phyloP scores from a whole-genome alignment of 768 basidiomycete species.

The Phaeolepiota aurea region DNA sequence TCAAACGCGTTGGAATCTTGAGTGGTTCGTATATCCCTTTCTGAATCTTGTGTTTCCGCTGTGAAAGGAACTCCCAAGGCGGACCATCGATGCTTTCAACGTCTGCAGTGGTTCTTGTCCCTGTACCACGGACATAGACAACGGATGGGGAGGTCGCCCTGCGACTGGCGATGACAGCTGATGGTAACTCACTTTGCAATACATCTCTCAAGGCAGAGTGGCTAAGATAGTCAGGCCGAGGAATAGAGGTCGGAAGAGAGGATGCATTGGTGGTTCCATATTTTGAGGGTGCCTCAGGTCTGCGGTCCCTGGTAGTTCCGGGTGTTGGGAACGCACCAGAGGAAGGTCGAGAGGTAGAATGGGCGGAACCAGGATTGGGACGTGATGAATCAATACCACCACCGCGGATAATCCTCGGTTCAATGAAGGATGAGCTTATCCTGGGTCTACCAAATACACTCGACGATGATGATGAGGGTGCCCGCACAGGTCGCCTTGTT shows the following conservation, averaged over 20 bases:
- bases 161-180: conserved; percentile 26
- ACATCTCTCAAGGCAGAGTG: conserved; percentile 67
- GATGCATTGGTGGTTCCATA: conserved; percentile 20
- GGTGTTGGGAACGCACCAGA: conserved; percentile 7
- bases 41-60: too few relatives aligned
- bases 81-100: conserved; percentile 67
- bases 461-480: background rate
- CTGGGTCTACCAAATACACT: conserved; percentile 18
- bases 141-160: conserved; percentile 4
- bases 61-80: conserved; percentile 16
- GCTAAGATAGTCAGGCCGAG: conserved; percentile 69
- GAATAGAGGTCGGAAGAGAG: conserved; percentile 22
- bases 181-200: conserved; percentile 46
- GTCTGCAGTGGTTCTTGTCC: conserved; percentile 26
- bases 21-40: conserved; percentile 30
- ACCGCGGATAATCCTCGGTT: conserved; percentile 66
- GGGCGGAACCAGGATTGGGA: conserved; percentile 28
- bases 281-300: conserved; percentile 18
- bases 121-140: conserved; percentile 2
- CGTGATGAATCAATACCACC: conserved; percentile 26
- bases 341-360: conserved; percentile 12
- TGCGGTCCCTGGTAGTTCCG: conserved; percentile 7
- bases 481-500: background rate
- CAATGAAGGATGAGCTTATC: conserved; percentile 29
- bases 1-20: conserved; percentile 72